Evolutionary conservation across 2,329 filamentous ascomycete species (phyloP), one percentile per base, ranked within the genome.

Genomic region (Fusarium protoensiforme): DNA sequence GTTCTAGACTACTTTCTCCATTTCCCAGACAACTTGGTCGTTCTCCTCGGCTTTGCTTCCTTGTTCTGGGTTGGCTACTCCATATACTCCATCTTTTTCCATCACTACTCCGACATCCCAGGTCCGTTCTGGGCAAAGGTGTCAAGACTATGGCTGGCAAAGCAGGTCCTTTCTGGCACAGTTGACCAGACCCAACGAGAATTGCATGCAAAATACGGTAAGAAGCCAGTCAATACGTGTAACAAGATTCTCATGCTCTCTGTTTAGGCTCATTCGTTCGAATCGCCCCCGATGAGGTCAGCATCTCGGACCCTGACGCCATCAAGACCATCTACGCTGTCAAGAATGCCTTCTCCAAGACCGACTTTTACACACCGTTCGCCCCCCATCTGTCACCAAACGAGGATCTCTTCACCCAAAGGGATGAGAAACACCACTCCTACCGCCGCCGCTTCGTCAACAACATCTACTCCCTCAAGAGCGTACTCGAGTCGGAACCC

Each of bases 171-270:
- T 0, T 43, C 41, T 9, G 20, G 41, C 2, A 24, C 20, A 16
- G 20, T 43, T 4, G 41, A 43, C 20, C 41, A 43, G 41, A 43
- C 20, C 4, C 41, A 43, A 24, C 41, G 41, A 24, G 4, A 22
- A 1, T 43, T 43, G 7, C 41, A 43, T 43, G 20, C 7, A 4
- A 43, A 24, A 24, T 24, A 43, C 1, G 41, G 41, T 43, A 43
- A 16, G 39, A 5, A 24, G 7, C 39, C 13, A 5, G 7, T 41
- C 13, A 3, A 5, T 41, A 4, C 5, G 0, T 0, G 3, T 8
- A 5, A 14, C 3, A 3, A 22, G 1, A 5, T 14, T 20, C 11
- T 41, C 0, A 41, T 20, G 2, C n/a, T 2, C 3, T 22, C 13
- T 43, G 13, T 6, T 1, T 3, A 43, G 41, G 41, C 7, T 24